A percentile compares a stretch with the other conserved stretches of the same genome.
phyloP scores from a whole-genome alignment of 2,329 filamentous ascomycete species.

The Ophiocordyceps polyrhachis-furcata region DNA sequence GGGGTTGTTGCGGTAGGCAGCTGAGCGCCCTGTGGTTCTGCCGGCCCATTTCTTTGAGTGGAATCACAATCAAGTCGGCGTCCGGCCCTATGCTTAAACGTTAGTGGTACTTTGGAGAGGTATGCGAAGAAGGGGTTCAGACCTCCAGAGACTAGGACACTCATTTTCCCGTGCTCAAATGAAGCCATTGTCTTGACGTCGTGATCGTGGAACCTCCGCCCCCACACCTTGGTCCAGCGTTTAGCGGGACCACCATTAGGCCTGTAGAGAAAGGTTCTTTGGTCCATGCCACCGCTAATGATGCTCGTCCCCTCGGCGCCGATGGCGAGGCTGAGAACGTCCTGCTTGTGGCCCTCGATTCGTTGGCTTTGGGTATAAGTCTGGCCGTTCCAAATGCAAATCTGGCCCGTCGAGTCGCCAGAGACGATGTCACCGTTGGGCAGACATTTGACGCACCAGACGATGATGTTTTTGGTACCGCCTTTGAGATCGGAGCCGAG shows the following conservation, averaged over 20 bases:
- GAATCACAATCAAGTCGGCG: constrained; percentile 63
- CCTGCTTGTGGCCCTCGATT: constrained; percentile 71
- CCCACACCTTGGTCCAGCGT: constrained; percentile 73
- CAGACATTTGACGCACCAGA: constrained; percentile 85
- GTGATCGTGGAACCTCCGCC: constrained; percentile 74
- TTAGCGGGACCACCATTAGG: constrained; percentile 38
- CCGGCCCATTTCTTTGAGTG: constrained; percentile 52
- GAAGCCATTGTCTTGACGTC: constrained; percentile 90
- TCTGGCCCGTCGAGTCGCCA: constrained; percentile 83
- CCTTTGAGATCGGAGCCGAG: constrained; percentile 61
- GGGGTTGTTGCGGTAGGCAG: constrained; percentile 63
- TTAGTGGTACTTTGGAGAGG: constrained; percentile 1
- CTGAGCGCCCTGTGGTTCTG: constrained; percentile 71
- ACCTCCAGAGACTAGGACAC: constrained; percentile 84
- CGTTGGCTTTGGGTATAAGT: constrained; percentile 79
- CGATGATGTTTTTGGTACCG: constrained; percentile 67
- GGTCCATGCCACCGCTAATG: constrained; percentile 82
- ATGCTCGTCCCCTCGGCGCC: constrained; percentile 67
- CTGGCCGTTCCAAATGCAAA: constrained; percentile 85
- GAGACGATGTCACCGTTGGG: constrained; percentile 81
- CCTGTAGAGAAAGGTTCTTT: constrained; percentile 68
- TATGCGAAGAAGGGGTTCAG: background rate
- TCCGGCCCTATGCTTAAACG: constrained; percentile 47
- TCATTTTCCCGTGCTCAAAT: constrained; percentile 69
- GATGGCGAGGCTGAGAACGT: constrained; percentile 73